These are phyloP conservation scores for Dactylellina haptotyla DNA, from an alignment of 2,329 filamentous ascomycete species.

Conservation along the genomic window DNA sequence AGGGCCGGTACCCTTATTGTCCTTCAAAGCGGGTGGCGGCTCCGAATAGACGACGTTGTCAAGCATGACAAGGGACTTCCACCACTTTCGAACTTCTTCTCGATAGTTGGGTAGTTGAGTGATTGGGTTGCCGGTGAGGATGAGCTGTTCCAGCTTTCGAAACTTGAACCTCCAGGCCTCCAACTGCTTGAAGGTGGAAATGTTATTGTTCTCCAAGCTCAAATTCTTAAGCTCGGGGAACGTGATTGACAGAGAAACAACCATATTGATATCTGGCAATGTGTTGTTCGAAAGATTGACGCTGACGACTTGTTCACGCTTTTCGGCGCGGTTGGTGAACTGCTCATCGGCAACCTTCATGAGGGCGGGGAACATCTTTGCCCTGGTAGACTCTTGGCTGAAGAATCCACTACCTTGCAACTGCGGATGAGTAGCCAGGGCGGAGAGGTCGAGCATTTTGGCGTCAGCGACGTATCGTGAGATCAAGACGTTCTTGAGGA, in stretches of 20 bases:
- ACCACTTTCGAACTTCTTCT: conserved; percentile 79
- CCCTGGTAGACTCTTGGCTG: conserved; percentile 73
- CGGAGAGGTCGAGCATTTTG: conserved; percentile 86
- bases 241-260: conserved; percentile 78
- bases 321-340: conserved; percentile 77
- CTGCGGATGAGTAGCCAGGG: conserved; percentile 76
- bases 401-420: conserved; percentile 81
- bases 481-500: conserved; percentile 76
- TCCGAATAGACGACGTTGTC: conserved; percentile 68
- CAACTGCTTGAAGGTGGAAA: conserved; percentile 74
- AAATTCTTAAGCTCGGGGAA: conserved; percentile 89
- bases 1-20: conserved; percentile 24
- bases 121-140: conserved; percentile 81
- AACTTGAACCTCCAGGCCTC: conserved; percentile 83
- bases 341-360: conserved; percentile 85
- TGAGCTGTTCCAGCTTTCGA: conserved; percentile 79
- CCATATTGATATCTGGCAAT: conserved; percentile 75
- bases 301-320: conserved; percentile 80
- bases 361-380: conserved; percentile 90
- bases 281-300: conserved; percentile 84
- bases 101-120: conserved; percentile 70
- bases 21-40: conserved; percentile 29
- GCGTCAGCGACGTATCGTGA: conserved; percentile 75
- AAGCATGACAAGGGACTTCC: conserved; percentile 79
- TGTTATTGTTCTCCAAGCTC: conserved; percentile 84